These are phyloP conservation scores for Fusarium longipes DNA, from an alignment of 2,329 filamentous ascomycete genomes.

Conservation along the genomic window DNA sequence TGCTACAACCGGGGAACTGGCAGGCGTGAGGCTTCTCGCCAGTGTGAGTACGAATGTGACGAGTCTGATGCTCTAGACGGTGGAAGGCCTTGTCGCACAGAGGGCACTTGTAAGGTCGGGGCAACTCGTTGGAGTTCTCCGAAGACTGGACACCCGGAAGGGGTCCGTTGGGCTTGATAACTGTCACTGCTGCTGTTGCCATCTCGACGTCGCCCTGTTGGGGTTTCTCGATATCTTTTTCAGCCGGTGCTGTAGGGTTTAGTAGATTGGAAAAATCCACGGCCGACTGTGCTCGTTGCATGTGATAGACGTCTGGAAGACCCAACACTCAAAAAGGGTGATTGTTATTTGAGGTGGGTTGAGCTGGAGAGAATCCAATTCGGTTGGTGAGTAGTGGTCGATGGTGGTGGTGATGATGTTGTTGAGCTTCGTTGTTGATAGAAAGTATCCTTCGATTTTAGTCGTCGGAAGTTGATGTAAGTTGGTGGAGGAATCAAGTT, in stretches of 20 bases:
- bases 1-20: constrained; percentile 94
- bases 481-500: constrained; percentile 38
- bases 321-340: constrained; percentile 28
- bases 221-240: constrained; percentile 41
- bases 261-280: constrained; percentile 82
- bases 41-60: constrained; percentile 95
- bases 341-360: constrained; percentile 23
- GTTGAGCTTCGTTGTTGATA: constrained; percentile 11
- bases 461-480: constrained; percentile 20
- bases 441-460: constrained; percentile 13
- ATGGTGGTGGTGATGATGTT: neutral
- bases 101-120: constrained; percentile 97
- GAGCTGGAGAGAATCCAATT: constrained; percentile 15
- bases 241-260: constrained; percentile 62
- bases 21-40: constrained; percentile 98
- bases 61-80: constrained; percentile 91
- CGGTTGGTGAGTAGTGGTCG: constrained; percentile 21
- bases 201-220: constrained; percentile 58
- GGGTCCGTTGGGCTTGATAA: constrained; percentile 72
- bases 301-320: constrained; percentile 63
- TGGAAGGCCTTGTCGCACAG: constrained; percentile 99
- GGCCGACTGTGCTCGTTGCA: constrained; percentile 79
- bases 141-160: constrained; percentile 70
- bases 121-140: constrained; percentile 75
- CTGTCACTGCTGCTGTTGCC: constrained; percentile 62